Evolutionary conservation across 306 rosid species (phyloP), one percentile per base, ranked within the genome.

Genomic region (Cicer yamashitae): DNA sequence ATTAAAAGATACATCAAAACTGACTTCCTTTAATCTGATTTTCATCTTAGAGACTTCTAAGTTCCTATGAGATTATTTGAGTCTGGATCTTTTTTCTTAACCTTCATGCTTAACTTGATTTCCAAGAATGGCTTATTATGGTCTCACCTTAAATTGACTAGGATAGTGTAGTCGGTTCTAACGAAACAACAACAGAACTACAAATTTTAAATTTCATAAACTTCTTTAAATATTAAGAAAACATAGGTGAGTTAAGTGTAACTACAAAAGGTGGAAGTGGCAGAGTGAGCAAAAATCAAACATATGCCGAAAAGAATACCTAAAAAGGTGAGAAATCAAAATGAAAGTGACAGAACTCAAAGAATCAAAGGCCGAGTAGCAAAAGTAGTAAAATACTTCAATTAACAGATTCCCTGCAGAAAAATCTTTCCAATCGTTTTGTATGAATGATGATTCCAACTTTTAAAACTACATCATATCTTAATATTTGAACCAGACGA

Each of bases 221-320:
- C 50, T 45, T 45, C 50, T 8, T 10, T 30, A 30, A 30, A 30
- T 30, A 30, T 45, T 45, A 8, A 45, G 50, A 30, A 4, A 45
- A 45, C 13, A 10, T 9, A 8, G 50, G 11, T 10, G 50, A 45
- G 50, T 10, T 45, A 10, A 3, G 9, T 13, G 67, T 37, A 59
- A 58, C n/a, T 58, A 25, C 41, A 10, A 7, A 59, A 37, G 22
- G 18, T 37, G 67, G 12, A 10, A 60, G 6, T n/a, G 20, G 44
- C 43, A 60, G 20, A 37, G 20, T 60, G 67, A 60, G 65, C n/a
- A 12, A 59, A 59, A 59, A 59, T 25, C 41, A 59, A 59, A 45
- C 50, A 45, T 44, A 44, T 45, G 50, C 62, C 13, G 1, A 56
- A 56, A 56, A 9, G 62, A 56, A 20, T 56, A 56, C 38, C 62